A percentile compares a stretch with the other conserved stretches of the same genome.
Conservation (phyloP, 2,329 filamentous ascomycete genomes). For the Aspergillus intermedius region DNA sequence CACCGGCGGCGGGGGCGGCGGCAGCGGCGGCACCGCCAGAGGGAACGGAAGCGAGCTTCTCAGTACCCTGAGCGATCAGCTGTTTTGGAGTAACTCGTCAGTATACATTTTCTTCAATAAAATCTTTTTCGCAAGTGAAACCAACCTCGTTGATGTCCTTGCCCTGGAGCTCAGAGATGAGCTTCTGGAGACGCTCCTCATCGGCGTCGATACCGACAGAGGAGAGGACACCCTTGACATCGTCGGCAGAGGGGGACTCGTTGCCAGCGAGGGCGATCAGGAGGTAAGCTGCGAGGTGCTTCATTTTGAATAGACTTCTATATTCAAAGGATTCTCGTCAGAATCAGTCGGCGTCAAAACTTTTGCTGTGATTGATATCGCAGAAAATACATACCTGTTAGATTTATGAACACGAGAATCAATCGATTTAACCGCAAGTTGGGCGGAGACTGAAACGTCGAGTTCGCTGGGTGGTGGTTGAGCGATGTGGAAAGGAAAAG, state of each 20-base stretch:
- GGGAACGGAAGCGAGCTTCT: constrained; percentile 96
- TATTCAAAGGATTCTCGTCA: constrained; percentile 13
- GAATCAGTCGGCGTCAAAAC: constrained; percentile 5
- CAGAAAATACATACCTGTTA: constrained; percentile 17
- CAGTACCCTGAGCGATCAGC: constrained; percentile 83
- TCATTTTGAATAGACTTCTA: constrained; percentile 66
- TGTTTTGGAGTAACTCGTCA: constrained; percentile 34
- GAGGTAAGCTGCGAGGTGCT: constrained; percentile 99
- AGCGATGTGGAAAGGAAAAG: constrained; percentile 24
- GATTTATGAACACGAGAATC: constrained; percentile 53
- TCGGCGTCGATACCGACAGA: constrained; percentile 96
- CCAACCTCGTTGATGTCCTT: constrained; percentile 81
- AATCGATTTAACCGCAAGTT: constrained; percentile 99
- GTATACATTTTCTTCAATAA: constrained; percentile 7
- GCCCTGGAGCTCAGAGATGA: constrained; percentile 68
- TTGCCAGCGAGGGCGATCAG: constrained; percentile 94
- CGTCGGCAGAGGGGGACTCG: constrained; percentile 71
- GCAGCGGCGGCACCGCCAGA: constrained; percentile 63
- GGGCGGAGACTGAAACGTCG: constrained; percentile 99
- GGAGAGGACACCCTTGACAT: constrained; percentile 83
- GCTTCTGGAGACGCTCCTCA: constrained; percentile 72
- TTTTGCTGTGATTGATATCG: constrained; percentile 4
- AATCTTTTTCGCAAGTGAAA: constrained; percentile 2
- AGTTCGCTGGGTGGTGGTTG: constrained; percentile 55
- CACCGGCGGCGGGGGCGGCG: constrained; percentile 51